Evolutionary conservation across 306 rosid genomes (phyloP).

Genomic region (Prunus fruticosa): DNA sequence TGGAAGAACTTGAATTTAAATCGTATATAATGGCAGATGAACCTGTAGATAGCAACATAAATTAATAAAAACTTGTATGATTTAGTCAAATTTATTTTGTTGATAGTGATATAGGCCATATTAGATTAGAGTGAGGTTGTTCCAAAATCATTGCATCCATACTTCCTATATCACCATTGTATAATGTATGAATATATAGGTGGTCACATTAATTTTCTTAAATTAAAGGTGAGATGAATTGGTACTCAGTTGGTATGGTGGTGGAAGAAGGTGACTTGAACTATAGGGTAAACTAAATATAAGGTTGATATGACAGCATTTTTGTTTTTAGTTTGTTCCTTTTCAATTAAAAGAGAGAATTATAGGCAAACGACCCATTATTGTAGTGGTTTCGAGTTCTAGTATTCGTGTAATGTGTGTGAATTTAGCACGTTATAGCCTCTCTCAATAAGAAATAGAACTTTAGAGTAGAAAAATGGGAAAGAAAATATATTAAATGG

Average conservation of each 20-base stretch:
- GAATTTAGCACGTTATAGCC: too few relatives aligned
- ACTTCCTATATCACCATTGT: background rate
- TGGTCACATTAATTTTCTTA: background rate
- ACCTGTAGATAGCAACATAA: background rate
- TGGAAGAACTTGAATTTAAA: too few relatives aligned
- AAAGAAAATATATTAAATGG: background rate
- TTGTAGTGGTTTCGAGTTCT: too few relatives aligned
- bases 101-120: background rate
- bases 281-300: background rate
- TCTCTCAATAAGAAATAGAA: background rate
- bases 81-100: background rate
- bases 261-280: background rate
- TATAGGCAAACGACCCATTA: too few relatives aligned
- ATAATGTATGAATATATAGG: background rate
- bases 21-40: background rate
- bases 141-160: background rate
- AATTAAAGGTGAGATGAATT: background rate
- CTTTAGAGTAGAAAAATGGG: too few relatives aligned
- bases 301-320: background rate
- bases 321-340: background rate
- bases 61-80: background rate
- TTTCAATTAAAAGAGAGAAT: background rate
- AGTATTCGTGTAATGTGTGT: too few relatives aligned
- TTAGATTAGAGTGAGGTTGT: background rate
- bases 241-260: too few relatives aligned